A percentile compares a stretch with the other conserved stretches of the same genome.
phyloP scores from a whole-genome alignment of 2,329 filamentous ascomycete species.

The Fusarium subtropicale region DNA sequence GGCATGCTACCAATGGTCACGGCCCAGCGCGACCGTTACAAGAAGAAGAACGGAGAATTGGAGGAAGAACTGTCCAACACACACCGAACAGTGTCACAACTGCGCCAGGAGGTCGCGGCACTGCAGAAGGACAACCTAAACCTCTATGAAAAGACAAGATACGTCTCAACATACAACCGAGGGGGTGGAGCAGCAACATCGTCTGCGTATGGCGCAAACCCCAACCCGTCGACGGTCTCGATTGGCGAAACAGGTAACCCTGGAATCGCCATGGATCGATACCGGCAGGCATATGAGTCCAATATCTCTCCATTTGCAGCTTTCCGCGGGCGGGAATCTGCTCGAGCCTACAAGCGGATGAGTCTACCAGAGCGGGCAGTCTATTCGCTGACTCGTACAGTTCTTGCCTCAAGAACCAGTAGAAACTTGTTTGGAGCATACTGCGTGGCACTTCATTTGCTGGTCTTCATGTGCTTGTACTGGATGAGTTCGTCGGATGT shows the following conservation, averaged over 20 bases:
- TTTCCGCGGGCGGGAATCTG: constrained; percentile 92
- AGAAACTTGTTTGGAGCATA: constrained; percentile 95
- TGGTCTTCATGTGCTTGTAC: constrained; percentile 89
- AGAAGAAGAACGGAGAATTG: constrained; percentile 91
- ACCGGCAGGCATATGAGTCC: constrained; percentile 91
- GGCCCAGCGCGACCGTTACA: constrained; percentile 97
- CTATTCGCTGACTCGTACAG: constrained; percentile 90
- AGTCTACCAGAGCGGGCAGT: constrained; percentile 89
- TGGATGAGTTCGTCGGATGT: constrained; percentile 79
- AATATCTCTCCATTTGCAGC: constrained; percentile 96
- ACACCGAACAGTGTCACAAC: constrained; percentile 83
- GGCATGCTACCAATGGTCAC: constrained; percentile 98
- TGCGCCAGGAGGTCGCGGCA: constrained; percentile 90
- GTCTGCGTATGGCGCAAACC: constrained; percentile 75
- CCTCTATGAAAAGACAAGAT: constrained; percentile 97
- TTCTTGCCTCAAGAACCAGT: constrained; percentile 89
- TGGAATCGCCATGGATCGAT: constrained; percentile 81
- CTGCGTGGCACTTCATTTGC: constrained; percentile 85
- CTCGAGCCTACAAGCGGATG: constrained; percentile 92
- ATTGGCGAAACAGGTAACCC: constrained; percentile 67
- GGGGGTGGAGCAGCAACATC: constrained; percentile 69
- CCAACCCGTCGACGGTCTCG: constrained; percentile 79
- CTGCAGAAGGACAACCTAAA: constrained; percentile 96
- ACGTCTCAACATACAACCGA: constrained; percentile 92
- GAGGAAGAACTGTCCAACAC: constrained; percentile 89